These are phyloP conservation scores for Colletotrichum theobromicola DNA, from an alignment of 2,329 filamentous ascomycete species.

Conservation along the genomic window DNA sequence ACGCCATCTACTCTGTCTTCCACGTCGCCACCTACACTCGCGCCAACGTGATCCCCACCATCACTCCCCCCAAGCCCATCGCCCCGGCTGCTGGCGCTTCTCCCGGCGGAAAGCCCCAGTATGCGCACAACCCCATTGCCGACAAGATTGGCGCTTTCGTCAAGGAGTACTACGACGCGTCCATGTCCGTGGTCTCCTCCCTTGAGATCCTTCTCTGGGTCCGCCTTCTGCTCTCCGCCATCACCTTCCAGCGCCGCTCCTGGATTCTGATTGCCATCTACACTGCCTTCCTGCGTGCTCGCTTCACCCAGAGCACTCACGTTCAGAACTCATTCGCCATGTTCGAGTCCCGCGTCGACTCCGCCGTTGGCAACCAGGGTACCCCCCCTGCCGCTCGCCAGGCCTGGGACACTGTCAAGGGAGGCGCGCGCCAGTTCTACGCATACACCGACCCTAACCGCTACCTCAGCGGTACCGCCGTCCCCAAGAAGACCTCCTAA, in stretches of 20 bases:
- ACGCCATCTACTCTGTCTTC: conserved; percentile 97
- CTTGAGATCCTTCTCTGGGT: conserved; percentile 90
- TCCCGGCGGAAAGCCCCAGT: conserved; percentile 61
- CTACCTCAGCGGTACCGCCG: conserved; percentile 67
- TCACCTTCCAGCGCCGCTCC: conserved; percentile 88
- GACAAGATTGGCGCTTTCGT: conserved; percentile 92
- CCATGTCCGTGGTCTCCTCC: conserved; percentile 89
- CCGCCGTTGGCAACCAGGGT: conserved; percentile 83
- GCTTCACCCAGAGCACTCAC: conserved; percentile 88
- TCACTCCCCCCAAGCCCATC: conserved; percentile 69
- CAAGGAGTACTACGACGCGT: conserved; percentile 96
- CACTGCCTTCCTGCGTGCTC: conserved; percentile 89
- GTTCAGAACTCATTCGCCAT: conserved; percentile 83
- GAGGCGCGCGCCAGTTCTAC: conserved; percentile 73
- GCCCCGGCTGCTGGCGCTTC: conserved; percentile 60
- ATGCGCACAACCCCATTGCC: conserved; percentile 64
- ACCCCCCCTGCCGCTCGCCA: conserved; percentile 81
- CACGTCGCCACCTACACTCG: conserved; percentile 97
- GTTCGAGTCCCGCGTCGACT: conserved; percentile 78
- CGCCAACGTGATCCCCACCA: conserved; percentile 87
- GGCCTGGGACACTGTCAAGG: conserved; percentile 83
- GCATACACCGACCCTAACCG: conserved; percentile 79
- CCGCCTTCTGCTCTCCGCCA: conserved; percentile 78
- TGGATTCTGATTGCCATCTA: conserved; percentile 89
- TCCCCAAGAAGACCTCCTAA: conserved; percentile 53